Evolutionary conservation across 768 basidiomycete genomes (phyloP).

Genomic region (Lactifluus hygrophoroides): DNA sequence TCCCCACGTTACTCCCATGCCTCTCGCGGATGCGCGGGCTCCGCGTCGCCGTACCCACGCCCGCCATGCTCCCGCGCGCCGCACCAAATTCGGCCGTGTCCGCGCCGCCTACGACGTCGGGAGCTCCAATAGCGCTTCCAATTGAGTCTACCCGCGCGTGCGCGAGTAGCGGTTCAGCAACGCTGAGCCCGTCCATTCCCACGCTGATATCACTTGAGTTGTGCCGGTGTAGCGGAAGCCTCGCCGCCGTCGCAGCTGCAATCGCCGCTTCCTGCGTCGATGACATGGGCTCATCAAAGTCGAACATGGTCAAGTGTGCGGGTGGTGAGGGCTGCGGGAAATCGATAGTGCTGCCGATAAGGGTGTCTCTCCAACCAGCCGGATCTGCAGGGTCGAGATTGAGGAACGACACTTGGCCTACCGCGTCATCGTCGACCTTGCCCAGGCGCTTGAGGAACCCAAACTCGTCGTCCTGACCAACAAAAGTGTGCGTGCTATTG

Average conservation of each 20-base stretch:
- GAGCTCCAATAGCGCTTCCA: slow-evolving; percentile 21
- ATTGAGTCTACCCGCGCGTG: slow-evolving; percentile 24
- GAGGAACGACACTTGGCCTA: slow-evolving; percentile 9
- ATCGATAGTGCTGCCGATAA: slow-evolving; percentile 15
- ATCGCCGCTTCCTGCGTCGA: neutral
- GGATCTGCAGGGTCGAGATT: slow-evolving; percentile 16
- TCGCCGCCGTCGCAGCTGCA: neutral
- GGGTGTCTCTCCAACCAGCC: slow-evolving; percentile 16
- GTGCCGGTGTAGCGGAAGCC: slow-evolving; percentile 3
- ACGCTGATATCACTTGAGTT: slow-evolving; percentile 9
- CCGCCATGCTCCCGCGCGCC: slow-evolving; percentile 33
- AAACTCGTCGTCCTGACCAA: slow-evolving; percentile 20
- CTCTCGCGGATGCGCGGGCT: slow-evolving; percentile 22
- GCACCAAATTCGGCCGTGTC: neutral
- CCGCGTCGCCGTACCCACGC: slow-evolving; percentile 36
- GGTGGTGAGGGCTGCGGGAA: neutral
- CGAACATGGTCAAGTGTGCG: neutral
- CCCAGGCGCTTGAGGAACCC: slow-evolving; percentile 13
- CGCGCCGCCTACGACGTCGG: no score
- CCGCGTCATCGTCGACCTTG: slow-evolving; percentile 4
- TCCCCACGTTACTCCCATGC: neutral
- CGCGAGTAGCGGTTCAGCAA: slow-evolving; percentile 28
- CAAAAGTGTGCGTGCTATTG: slow-evolving; percentile 27
- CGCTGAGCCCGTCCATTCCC: neutral
- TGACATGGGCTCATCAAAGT: neutral